phyloP scores from a whole-genome alignment of 2,329 filamentous ascomycete genomes.

The Cytospora paraplurivora region DNA sequence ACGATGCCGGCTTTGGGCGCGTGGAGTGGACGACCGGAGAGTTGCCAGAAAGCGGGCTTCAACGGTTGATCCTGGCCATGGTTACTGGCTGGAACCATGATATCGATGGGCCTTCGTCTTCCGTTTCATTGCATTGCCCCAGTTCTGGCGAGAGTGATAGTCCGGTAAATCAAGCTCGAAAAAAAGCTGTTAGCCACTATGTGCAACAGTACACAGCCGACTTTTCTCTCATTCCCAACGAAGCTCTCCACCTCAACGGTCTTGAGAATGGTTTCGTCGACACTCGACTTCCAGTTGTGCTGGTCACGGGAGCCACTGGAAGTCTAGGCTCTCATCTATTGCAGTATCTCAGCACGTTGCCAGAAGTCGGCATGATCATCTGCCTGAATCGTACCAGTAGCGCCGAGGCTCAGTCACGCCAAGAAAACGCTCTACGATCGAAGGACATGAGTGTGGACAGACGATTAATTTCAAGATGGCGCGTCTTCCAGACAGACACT shows the following conservation, averaged over 20 bases:
- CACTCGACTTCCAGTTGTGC: no score
- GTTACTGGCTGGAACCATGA: no score
- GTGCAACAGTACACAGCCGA: no score
- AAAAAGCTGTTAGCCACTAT: no score
- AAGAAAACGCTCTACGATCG: constrained; percentile 36
- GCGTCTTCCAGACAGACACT: constrained; percentile 44
- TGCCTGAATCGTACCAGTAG: constrained; percentile 48
- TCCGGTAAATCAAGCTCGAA: no score
- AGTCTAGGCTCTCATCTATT: constrained; percentile 43
- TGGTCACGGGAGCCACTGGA: constrained; percentile 44
- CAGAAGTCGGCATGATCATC: constrained; percentile 38
- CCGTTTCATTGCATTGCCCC: no score
- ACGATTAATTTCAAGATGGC: constrained; percentile 39
- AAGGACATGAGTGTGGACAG: constrained; percentile 19
- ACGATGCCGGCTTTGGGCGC: constrained; percentile 30
- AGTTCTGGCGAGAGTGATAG: no score
- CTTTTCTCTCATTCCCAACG: no score
- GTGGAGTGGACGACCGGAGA: constrained; percentile 33
- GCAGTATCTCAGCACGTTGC: constrained; percentile 33
- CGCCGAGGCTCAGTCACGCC: constrained; percentile 36
- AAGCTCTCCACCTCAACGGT: no score
- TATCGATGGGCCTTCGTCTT: no score
- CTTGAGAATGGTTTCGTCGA: no score
- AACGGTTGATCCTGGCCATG: no score
- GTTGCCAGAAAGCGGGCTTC: constrained; percentile 31